Conservation (phyloP, 2,329 filamentous ascomycete genomes). For the Exserohilum turcica region DNA sequence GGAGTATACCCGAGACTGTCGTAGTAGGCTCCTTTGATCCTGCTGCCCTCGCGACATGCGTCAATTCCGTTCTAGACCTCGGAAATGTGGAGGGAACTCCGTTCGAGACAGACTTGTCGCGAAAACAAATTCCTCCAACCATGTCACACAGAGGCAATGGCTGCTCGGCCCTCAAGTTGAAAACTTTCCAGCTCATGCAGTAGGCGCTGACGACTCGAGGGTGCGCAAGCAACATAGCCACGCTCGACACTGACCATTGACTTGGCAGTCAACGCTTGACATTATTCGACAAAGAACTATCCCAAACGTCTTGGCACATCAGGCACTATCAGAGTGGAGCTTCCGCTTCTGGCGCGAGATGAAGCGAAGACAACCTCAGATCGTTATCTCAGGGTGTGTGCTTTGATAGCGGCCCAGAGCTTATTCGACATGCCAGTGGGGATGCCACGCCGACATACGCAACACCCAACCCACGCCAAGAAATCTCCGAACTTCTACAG, state of each 20-base stretch:
- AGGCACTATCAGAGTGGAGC: constrained; percentile 26
- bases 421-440: constrained; percentile 39
- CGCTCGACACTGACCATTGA: constrained; percentile 9
- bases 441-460: constrained; percentile 38
- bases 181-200: neutral
- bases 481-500: constrained; percentile 25
- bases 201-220: neutral
- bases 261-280: constrained; percentile 10
- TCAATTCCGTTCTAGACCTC: neutral
- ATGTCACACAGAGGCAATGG: neutral
- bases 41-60: constrained; percentile 1
- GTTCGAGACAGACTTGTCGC: neutral
- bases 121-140: neutral
- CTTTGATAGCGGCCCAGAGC: constrained; percentile 26
- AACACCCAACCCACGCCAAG: constrained; percentile 42
- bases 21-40: constrained; percentile 9
- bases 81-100: constrained; percentile 4
- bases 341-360: constrained; percentile 21
- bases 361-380: constrained; percentile 28
- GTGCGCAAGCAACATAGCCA: constrained; percentile 14
- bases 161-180: neutral
- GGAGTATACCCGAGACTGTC: constrained; percentile 7
- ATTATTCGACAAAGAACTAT: constrained; percentile 14
- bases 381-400: constrained; percentile 28
- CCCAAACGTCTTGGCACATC: constrained; percentile 35